Evolutionary conservation across 176 grass and related monocot genomes (phyloP).

Genomic region (Echinochloa phyllopogon): DNA sequence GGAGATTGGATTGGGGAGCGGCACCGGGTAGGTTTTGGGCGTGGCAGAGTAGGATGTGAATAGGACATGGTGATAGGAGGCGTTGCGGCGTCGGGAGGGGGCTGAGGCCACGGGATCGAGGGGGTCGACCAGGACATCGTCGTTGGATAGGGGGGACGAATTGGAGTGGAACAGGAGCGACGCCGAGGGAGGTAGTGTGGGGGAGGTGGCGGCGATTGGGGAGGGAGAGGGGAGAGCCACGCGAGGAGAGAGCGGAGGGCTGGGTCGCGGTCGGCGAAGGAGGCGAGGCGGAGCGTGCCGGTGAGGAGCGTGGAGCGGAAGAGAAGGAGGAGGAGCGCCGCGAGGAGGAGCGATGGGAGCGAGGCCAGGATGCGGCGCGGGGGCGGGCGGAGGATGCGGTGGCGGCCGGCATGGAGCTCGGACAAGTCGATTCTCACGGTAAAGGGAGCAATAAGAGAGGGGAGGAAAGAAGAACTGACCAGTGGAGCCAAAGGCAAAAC

Average conservation of each 20-base stretch:
- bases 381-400: conserved; percentile 56
- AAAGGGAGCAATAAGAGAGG: too few species aligned
- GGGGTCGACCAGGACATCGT: conserved; percentile 47
- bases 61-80: conserved; percentile 51
- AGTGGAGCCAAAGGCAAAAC: too few species aligned
- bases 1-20: conserved; percentile 44
- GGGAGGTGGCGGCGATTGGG: conserved; percentile 41
- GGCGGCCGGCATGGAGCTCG: conserved; percentile 65
- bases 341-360: conserved; percentile 71
- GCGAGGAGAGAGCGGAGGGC: conserved; percentile 68
- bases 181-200: conserved; percentile 53
- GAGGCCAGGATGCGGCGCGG: conserved; percentile 58
- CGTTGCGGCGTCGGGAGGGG: conserved; percentile 53
- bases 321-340: conserved; percentile 67
- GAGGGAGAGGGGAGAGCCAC: conserved; percentile 52
- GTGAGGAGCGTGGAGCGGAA: conserved; percentile 80
- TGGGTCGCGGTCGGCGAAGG: conserved; percentile 72
- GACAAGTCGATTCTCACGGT: too few species aligned
- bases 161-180: conserved; percentile 57
- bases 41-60: conserved; percentile 33
- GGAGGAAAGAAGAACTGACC: too few species aligned
- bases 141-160: conserved; percentile 55
- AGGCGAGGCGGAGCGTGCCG: conserved; percentile 64
- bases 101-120: conserved; percentile 49
- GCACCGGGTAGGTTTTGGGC: conserved; percentile 55